A percentile compares a stretch with the other conserved stretches of the same genome.
phyloP scores from a whole-genome alignment of 1,284 basidiomycete species.

The Rhodotorula sp. region DNA sequence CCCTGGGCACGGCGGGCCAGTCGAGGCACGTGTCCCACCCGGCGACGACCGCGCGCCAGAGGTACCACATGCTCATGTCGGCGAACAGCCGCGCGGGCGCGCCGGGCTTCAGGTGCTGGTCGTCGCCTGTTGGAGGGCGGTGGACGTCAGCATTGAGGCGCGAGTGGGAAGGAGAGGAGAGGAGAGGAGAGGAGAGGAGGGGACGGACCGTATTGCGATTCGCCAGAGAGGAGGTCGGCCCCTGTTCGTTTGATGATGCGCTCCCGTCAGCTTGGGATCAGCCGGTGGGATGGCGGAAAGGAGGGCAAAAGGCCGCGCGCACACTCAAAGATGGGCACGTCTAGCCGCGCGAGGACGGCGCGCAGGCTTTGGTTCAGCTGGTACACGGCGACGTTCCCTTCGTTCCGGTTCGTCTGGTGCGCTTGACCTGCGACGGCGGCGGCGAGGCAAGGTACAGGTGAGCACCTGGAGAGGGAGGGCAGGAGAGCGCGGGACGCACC shows the following conservation, averaged over 20 bases:
- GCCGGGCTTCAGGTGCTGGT: slow-evolving; percentile 7
- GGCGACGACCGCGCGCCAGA: not conserved
- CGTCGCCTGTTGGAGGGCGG: slow-evolving; percentile 2
- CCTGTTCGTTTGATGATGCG: not conserved
- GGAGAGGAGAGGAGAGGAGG: not conserved
- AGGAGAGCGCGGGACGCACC: not conserved
- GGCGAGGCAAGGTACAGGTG: no score
- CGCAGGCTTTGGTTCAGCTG: slow-evolving; percentile 10
- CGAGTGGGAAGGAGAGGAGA: not conserved
- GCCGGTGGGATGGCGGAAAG: not conserved
- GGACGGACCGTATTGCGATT: not conserved
- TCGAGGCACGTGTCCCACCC: not conserved
- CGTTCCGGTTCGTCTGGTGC: not conserved
- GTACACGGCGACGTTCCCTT: slow-evolving; percentile 6
- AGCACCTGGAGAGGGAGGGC: no score
- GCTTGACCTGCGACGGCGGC: not conserved
- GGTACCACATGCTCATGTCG: slow-evolving; percentile 6
- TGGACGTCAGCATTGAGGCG: not conserved
- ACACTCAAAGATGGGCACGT: slow-evolving; percentile 5
- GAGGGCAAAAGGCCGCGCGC: not conserved
- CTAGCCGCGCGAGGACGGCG: not conserved
- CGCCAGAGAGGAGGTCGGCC: not conserved
- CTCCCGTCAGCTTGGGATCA: no score
- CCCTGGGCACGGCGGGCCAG: not conserved
- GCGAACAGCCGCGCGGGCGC: not conserved